Conservation (phyloP, 352 stramenopile species). For the Phytopythium kandeliae region DNA sequence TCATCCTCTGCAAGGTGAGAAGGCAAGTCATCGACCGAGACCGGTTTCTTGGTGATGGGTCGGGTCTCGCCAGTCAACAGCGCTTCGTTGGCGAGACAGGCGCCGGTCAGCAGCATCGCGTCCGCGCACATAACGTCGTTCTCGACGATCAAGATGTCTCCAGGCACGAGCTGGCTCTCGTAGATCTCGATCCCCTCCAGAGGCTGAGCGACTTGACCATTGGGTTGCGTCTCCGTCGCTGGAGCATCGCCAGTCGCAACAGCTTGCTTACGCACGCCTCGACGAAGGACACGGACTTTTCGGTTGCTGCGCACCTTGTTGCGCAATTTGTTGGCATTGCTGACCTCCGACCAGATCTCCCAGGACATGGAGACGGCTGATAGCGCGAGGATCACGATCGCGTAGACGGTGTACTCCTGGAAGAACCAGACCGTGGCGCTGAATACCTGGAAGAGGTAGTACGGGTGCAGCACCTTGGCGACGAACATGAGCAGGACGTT, state of each 20-base stretch:
- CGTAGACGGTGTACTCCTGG: conserved; percentile 38
- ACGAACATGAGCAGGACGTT: conserved; percentile 34
- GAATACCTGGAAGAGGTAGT: conserved; percentile 63
- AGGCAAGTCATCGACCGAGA: conserved; percentile 1
- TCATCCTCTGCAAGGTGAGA: conserved; percentile 19
- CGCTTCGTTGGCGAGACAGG: conserved; percentile 36
- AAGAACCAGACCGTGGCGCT: conserved; percentile 40
- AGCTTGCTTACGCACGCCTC: not conserved
- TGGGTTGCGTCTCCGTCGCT: not conserved
- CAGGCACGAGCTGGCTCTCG: conserved; percentile 38
- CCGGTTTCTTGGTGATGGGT: conserved; percentile 36
- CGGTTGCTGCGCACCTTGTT: conserved; percentile 30
- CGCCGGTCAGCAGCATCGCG: conserved; percentile 31
- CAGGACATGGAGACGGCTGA: conserved; percentile 34
- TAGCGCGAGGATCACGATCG: conserved; percentile 33
- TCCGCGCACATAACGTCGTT: conserved; percentile 29
- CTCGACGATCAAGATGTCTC: conserved; percentile 35
- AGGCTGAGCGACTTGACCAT: not conserved
- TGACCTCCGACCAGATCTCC: conserved; percentile 44
- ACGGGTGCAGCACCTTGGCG: conserved; percentile 49
- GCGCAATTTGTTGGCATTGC: conserved; percentile 36
- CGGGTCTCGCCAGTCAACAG: conserved; percentile 40
- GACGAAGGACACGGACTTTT: conserved; percentile 26
- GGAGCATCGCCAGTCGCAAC: not conserved
- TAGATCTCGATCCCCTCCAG: conserved; percentile 8